These are phyloP conservation scores for Hymenoscyphus salicellus DNA, from an alignment of 2,329 filamentous ascomycete species.

Conservation along the genomic window DNA sequence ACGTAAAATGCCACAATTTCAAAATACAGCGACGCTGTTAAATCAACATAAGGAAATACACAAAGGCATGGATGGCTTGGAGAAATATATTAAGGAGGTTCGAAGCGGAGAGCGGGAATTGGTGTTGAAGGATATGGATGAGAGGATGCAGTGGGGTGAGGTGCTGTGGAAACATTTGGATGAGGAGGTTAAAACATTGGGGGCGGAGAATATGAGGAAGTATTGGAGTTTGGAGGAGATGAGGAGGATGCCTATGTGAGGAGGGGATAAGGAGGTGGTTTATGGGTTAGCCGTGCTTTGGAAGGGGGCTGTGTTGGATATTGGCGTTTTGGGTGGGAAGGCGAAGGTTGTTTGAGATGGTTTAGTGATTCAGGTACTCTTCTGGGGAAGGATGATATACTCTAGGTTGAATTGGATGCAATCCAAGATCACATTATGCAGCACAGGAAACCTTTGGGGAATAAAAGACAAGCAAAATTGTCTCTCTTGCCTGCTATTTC, in stretches of 20 bases:
- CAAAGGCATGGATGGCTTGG: conserved; percentile 64
- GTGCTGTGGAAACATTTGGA: conserved; percentile 83
- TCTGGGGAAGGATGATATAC: too few relatives aligned
- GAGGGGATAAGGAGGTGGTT: not conserved
- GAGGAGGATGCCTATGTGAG: conserved; percentile 58
- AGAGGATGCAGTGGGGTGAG: conserved; percentile 74
- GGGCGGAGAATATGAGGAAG: conserved; percentile 82
- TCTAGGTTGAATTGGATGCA: too few relatives aligned
- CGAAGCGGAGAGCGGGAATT: conserved; percentile 60
- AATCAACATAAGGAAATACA: conserved; percentile 79
- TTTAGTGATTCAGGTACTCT: too few relatives aligned
- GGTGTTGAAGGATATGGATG: conserved; percentile 54
- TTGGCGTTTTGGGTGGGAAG: too few relatives aligned
- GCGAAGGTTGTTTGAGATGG: too few relatives aligned
- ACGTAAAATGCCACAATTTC: conserved; percentile 74
- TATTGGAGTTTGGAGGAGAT: conserved; percentile 81
- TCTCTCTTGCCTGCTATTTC: too few relatives aligned
- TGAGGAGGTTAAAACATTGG: conserved; percentile 74
- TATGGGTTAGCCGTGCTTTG: too few relatives aligned
- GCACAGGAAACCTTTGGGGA: too few relatives aligned
- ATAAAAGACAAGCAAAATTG: too few relatives aligned
- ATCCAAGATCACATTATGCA: too few relatives aligned
- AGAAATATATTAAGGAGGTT: conserved; percentile 63
- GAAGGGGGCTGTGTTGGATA: too few relatives aligned
- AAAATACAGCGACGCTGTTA: conserved; percentile 60